Evolutionary conservation across 768 basidiomycete genomes (phyloP).

Genomic region (Leccinum rimulosum): DNA sequence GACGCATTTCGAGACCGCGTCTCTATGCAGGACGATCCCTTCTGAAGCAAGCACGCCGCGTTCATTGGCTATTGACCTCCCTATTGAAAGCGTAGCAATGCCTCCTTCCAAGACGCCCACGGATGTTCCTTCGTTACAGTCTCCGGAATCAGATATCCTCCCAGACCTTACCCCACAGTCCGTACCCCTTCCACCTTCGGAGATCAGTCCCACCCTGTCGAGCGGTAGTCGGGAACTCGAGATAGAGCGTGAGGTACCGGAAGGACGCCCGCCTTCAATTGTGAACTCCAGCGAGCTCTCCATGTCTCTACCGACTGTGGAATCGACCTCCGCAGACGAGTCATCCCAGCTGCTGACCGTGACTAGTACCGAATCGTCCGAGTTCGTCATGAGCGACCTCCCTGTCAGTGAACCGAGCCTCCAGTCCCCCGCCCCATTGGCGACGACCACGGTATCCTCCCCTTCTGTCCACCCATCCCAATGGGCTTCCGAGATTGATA

Average conservation of each 20-base stretch:
- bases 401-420: constrained; percentile 30
- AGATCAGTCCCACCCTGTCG: constrained; percentile 27
- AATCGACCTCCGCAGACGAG: constrained; percentile 32
- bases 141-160: constrained; percentile 24
- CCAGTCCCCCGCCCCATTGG: constrained; percentile 35
- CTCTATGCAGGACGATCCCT: constrained; percentile 35
- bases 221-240: constrained; percentile 23
- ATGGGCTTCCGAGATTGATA: constrained; percentile 65
- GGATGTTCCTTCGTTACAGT: constrained; percentile 24
- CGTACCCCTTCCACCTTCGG: constrained; percentile 42
- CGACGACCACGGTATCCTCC: constrained; percentile 34
- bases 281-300: constrained; percentile 25
- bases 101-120: constrained; percentile 30
- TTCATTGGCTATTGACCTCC: constrained; percentile 37
- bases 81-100: constrained; percentile 20
- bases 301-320: constrained; percentile 28
- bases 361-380: constrained; percentile 43
- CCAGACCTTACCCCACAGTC: constrained; percentile 22
- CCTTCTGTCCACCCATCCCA: constrained; percentile 41
- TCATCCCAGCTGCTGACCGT: constrained; percentile 37
- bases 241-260: constrained; percentile 15
- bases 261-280: constrained; percentile 14
- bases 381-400: constrained; percentile 25
- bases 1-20: constrained; percentile 52
- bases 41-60: constrained; percentile 33